Percentiles rank a stretch among this genome's conserved stretches.
phyloP scores from a whole-genome alignment of 352 stramenopile genomes.

The Globisporangium middletonii region DNA sequence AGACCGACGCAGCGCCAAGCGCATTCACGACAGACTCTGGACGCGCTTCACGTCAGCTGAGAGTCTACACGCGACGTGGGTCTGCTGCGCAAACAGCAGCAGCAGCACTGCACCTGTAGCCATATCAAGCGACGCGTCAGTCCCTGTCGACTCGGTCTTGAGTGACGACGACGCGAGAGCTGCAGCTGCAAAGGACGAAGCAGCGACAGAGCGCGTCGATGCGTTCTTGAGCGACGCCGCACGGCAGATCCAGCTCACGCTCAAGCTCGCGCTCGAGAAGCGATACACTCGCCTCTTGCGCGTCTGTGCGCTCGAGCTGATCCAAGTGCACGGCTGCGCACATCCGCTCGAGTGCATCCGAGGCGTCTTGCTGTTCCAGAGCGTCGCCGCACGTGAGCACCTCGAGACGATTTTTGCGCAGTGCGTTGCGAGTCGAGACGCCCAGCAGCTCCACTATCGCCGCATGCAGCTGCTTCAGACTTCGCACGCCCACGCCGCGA shows the following conservation, averaged over 20 bases:
- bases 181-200: slow-evolving; percentile 1
- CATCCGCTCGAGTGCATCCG: slow-evolving; percentile 41
- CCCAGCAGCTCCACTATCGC: slow-evolving; percentile 41
- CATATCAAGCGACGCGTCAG: slow-evolving; percentile 6
- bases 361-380: slow-evolving; percentile 64
- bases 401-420: slow-evolving; percentile 28
- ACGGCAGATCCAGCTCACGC: slow-evolving; percentile 21
- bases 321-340: slow-evolving; percentile 46
- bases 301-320: slow-evolving; percentile 46
- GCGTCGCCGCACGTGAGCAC: slow-evolving; percentile 26
- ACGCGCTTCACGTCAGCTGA: slow-evolving; percentile 35
- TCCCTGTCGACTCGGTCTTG: not conserved
- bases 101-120: not conserved
- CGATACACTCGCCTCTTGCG: slow-evolving; percentile 26
- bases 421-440: slow-evolving; percentile 32
- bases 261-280: slow-evolving; percentile 46
- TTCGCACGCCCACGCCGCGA: slow-evolving; percentile 31
- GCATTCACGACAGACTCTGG: slow-evolving; percentile 31
- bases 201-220: slow-evolving; percentile 20
- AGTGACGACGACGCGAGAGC: slow-evolving; percentile 13
- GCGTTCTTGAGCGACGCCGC: slow-evolving; percentile 19
- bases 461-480: slow-evolving; percentile 30
- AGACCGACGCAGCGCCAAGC: slow-evolving; percentile 13
- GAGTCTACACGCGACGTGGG: slow-evolving; percentile 35
- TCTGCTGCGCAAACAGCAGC: slow-evolving; percentile 29